Percentiles rank a stretch among this genome's conserved stretches.
These are phyloP conservation scores for Hyaloraphidium curvatum DNA, from an alignment of 192 early-diverging fungal genomes.

Conservation along the genomic window DNA sequence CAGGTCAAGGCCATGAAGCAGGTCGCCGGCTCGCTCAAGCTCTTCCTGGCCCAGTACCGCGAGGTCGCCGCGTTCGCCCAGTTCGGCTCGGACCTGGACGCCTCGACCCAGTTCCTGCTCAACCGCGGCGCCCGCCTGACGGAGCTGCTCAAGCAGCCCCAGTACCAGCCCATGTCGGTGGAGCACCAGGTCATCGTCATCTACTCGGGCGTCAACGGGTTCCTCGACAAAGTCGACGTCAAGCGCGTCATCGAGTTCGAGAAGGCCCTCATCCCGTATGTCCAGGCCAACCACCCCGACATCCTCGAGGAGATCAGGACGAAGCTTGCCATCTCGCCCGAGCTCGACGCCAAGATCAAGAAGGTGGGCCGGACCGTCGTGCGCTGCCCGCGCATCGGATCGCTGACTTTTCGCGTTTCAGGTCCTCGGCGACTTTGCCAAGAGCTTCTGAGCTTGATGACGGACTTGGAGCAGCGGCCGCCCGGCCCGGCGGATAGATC, in stretches of 20 bases:
- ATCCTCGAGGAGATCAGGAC: constrained; percentile 78
- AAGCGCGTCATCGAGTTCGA: constrained; percentile 89
- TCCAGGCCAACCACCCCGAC: constrained; percentile 73
- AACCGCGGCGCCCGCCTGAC: constrained; percentile 99
- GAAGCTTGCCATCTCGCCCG: constrained; percentile 70
- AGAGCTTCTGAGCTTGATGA: too few relatives aligned
- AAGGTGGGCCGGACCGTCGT: too few relatives aligned
- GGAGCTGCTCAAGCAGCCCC: constrained; percentile 98
- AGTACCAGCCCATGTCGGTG: constrained; percentile 88
- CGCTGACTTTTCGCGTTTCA: too few relatives aligned
- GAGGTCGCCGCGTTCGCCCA: constrained; percentile 99
- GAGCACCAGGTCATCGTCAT: constrained; percentile 97
- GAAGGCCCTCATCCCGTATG: constrained; percentile 66
- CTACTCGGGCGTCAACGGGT: constrained; percentile 94
- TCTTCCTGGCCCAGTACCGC: constrained; percentile 99
- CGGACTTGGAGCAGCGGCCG: too few relatives aligned
- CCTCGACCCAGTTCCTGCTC: constrained; percentile 97
- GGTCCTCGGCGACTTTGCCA: too few relatives aligned
- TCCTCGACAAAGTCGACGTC: constrained; percentile 95
- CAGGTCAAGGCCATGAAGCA: constrained; percentile 99
- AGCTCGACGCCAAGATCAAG: constrained; percentile 84
- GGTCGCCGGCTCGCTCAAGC: constrained; percentile 98
- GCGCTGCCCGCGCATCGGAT: too few relatives aligned
- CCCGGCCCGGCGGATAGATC: too few relatives aligned
- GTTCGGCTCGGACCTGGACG: constrained; percentile 99